Evolutionary conservation across 306 rosid species (phyloP).

Genomic region (Elaeagnus macrophylla): DNA sequence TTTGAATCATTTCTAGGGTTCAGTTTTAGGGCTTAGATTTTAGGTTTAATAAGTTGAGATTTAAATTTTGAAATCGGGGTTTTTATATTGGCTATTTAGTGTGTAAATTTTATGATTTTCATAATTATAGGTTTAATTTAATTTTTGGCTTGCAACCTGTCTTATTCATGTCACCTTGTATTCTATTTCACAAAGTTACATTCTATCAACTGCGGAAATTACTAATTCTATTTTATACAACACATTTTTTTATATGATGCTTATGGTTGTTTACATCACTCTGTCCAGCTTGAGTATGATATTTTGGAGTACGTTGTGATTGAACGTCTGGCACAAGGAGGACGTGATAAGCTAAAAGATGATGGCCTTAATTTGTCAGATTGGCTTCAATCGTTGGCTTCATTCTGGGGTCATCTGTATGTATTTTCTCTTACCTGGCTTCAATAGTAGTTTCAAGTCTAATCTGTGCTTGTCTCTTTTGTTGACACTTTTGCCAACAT

Average conservation of each 20-base stretch:
- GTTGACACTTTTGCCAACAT: slow-evolving; percentile 7
- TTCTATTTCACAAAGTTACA: too few species aligned
- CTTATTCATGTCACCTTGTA: too few species aligned
- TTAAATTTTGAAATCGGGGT: too few species aligned
- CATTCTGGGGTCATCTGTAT: slow-evolving; percentile 99
- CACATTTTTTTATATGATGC: not conserved
- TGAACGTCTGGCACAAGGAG: slow-evolving; percentile 88
- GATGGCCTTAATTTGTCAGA: slow-evolving; percentile 97
- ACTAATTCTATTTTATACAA: too few species aligned
- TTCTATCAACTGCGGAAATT: too few species aligned
- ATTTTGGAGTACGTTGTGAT: slow-evolving; percentile 95
- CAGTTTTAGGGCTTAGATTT: too few species aligned
- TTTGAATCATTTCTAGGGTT: too few species aligned
- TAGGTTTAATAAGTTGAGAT: too few species aligned
- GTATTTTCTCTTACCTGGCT: slow-evolving; percentile 27
- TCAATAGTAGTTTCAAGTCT: not conserved
- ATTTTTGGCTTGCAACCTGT: too few species aligned
- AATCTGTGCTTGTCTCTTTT: not conserved
- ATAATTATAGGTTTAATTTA: too few species aligned
- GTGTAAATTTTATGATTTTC: too few species aligned
- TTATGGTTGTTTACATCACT: slow-evolving; percentile 10
- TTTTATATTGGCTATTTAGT: too few species aligned
- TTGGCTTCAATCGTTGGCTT: slow-evolving; percentile 99
- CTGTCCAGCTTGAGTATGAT: slow-evolving; percentile 87
- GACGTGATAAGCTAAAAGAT: slow-evolving; percentile 92